Conservation (phyloP, 345 rosid genomes). For the Euphorbia peplus region DNA sequence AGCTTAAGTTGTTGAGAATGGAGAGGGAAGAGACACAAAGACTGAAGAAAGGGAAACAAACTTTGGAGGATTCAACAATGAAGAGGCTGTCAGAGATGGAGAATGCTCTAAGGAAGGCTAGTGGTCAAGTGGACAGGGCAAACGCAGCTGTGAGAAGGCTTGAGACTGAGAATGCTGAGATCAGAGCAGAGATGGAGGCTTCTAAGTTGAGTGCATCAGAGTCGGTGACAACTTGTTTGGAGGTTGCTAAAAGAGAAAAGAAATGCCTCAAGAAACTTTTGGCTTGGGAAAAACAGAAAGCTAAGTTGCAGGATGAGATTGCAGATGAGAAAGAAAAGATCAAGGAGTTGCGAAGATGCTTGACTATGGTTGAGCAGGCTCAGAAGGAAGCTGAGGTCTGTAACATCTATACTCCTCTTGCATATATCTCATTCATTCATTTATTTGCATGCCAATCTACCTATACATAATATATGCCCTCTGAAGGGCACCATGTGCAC, state of each 20-base stretch:
- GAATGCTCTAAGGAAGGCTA: conserved; percentile 75
- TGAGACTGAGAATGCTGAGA: conserved; percentile 86
- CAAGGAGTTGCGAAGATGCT: conserved; percentile 49
- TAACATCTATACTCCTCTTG: conserved; percentile 6
- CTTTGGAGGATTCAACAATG: conserved; percentile 72
- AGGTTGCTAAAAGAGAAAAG: conserved; percentile 81
- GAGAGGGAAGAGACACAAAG: conserved; percentile 81
- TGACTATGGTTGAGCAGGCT: conserved; percentile 47
- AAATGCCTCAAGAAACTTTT: conserved; percentile 69
- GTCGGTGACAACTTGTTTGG: conserved; percentile 60
- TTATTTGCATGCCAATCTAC: background rate
- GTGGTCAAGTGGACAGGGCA: conserved; percentile 71
- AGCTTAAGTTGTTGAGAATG: conserved; percentile 75
- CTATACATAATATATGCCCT: background rate
- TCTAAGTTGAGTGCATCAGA: conserved; percentile 88
- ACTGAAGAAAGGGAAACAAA: conserved; percentile 81
- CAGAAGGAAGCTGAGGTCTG: conserved; percentile 76
- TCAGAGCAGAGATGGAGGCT: conserved; percentile 92
- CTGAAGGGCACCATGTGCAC: background rate
- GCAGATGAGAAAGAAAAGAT: conserved; percentile 67
- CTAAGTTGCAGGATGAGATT: conserved; percentile 74
- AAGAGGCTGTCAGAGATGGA: conserved; percentile 82
- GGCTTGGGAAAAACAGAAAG: conserved; percentile 81
- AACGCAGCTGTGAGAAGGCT: conserved; percentile 69
- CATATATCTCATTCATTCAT: background rate